phyloP scores from a whole-genome alignment of 306 rosid genomes.

The Parietaria judaica region DNA sequence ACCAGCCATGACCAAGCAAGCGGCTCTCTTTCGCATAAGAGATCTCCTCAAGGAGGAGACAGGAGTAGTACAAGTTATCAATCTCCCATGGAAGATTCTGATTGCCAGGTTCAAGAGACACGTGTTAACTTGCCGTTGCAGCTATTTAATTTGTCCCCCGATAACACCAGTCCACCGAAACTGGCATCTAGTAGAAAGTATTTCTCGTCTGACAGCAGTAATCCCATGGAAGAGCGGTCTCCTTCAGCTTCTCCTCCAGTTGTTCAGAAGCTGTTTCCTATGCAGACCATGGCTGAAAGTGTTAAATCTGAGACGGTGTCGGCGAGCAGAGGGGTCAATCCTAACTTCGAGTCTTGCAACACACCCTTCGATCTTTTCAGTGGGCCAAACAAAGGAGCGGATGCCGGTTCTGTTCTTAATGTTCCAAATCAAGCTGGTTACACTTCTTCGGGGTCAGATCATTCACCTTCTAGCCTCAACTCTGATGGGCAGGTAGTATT shows the following conservation, averaged over 20 bases:
- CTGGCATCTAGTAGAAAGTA: constrained; percentile 52
- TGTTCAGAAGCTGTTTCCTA: constrained; percentile 55
- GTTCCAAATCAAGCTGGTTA: constrained; percentile 71
- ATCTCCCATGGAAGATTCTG: constrained; percentile 75
- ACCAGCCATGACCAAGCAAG: constrained; percentile 37
- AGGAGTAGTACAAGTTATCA: constrained; percentile 79
- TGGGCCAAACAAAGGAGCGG: constrained; percentile 43
- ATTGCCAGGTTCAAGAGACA: constrained; percentile 49
- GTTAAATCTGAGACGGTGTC: constrained; percentile 33
- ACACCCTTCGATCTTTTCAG: constrained; percentile 69
- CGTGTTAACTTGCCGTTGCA: constrained; percentile 63
- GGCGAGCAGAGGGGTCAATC: constrained; percentile 24
- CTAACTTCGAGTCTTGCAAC: constrained; percentile 32
- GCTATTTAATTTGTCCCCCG: constrained; percentile 69
- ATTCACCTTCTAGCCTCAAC: constrained; percentile 83
- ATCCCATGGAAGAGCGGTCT: constrained; percentile 68
- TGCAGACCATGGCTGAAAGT: constrained; percentile 40
- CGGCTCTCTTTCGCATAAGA: constrained; percentile 27
- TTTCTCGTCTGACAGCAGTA: constrained; percentile 86
- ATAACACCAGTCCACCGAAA: constrained; percentile 41
- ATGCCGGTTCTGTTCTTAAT: constrained; percentile 46
- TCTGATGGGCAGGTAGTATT: constrained; percentile 74
- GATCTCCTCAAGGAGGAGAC: constrained; percentile 50
- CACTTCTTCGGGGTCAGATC: constrained; percentile 80
- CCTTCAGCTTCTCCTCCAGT: constrained; percentile 74